Base-by-base conservation (phyloP, 1,284 basidiomycete species). In the Earliella scabrosa region DNA sequence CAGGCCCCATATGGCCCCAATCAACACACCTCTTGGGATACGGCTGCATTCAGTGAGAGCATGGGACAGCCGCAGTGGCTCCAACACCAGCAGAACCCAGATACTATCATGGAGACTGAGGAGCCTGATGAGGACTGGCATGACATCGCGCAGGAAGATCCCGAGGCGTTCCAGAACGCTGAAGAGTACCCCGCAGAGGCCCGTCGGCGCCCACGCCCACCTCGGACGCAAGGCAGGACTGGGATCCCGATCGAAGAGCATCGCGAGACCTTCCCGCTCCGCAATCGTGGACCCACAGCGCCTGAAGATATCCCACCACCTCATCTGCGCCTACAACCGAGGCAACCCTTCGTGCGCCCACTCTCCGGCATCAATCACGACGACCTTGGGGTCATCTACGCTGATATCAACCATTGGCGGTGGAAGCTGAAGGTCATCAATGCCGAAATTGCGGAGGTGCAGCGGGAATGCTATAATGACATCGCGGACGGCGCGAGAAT, bases 381-480 rank as follows among this genome's bases (percentile, higher is more conserved):
- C 27, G 77, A 83, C 52, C 80, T 92, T 8, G 83, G 86, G 4
- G 65, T 73, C 5, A 83, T 89, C 18, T 92, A 92, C 64, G 66
- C 76, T 16, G 82, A 86, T 47, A 92, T 92, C 64, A 83, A 81
- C 29, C 75, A 78, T 49, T 89, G 86, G 82, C 79, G 90, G 35
- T 82, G 84, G 34, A 78, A 76, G 58, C 73, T 93, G 34, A 91
- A 91, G 73, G 73, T 76, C 20, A 86, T 92, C 68, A 93, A 93
- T 66, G 72, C 73, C 2, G 84, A 87, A 62, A 90, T 92, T 55
- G 75, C 77, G 9, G 82, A 86, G 7, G 78, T 80, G 11, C 92
- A 93, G 69, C 75, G 77, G 45, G 77, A 82, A 34, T 76, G 81
- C 48, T 92, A 89, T 64, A 82, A 81, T 46, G 82, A 87, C 58